These are phyloP conservation scores for Boletellus sp. DNA, from an alignment of 768 basidiomycete genomes.

Conservation along the genomic window DNA sequence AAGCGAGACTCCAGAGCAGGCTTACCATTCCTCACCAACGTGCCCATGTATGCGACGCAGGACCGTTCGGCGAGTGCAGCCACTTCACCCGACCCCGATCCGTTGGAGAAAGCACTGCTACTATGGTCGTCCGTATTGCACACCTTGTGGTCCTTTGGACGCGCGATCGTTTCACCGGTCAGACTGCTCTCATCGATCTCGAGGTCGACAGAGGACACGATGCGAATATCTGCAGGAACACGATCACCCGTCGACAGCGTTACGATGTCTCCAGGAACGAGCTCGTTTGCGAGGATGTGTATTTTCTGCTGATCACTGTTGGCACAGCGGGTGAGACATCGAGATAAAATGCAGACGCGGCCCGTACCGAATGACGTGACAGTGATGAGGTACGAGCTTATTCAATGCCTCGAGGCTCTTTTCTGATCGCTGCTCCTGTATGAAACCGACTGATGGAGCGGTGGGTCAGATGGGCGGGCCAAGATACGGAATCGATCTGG, in stretches of 20 bases:
- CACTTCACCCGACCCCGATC: slow-evolving; percentile 37
- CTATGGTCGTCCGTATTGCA: slow-evolving; percentile 44
- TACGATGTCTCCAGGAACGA: slow-evolving; percentile 94
- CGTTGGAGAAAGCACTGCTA: slow-evolving; percentile 6
- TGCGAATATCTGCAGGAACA: slow-evolving; percentile 88
- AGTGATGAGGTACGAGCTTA: slow-evolving; percentile 96
- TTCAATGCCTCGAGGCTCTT: slow-evolving; percentile 92
- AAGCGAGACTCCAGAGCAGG: neutral
- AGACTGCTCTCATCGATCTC: slow-evolving; percentile 95
- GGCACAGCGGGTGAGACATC: neutral
- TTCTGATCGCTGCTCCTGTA: slow-evolving; percentile 93
- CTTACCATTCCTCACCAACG: slow-evolving; percentile 83
- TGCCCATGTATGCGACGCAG: slow-evolving; percentile 95
- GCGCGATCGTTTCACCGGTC: slow-evolving; percentile 87
- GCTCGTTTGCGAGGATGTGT: slow-evolving; percentile 90
- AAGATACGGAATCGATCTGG: slow-evolving; percentile 14
- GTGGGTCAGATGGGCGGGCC: neutral
- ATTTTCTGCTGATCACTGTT: slow-evolving; percentile 50
- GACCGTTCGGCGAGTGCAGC: slow-evolving; percentile 76
- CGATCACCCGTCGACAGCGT: slow-evolving; percentile 90
- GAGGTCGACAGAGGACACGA: slow-evolving; percentile 76
- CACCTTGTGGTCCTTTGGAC: slow-evolving; percentile 59
- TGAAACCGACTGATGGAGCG: slow-evolving; percentile 68
- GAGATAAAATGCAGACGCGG: neutral
- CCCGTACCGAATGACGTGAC: slow-evolving; percentile 72